These are phyloP conservation scores for Paramecium primaurelia DNA, from an alignment of 73 alveolate species.

Conservation along the genomic window DNA sequence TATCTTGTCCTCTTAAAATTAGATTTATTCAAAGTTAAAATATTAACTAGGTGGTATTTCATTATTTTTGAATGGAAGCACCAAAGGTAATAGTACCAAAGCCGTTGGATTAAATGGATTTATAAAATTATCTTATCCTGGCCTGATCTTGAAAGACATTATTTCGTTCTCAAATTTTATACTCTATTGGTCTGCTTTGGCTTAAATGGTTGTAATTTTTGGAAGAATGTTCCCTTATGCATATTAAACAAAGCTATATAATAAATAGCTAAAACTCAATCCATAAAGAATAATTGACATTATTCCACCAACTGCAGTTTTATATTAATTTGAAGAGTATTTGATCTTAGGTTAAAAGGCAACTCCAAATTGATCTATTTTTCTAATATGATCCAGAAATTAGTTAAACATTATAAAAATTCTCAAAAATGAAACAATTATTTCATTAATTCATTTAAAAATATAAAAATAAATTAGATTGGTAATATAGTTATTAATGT, in stretches of 20 bases:
- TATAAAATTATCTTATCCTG: not conserved
- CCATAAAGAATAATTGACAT: not conserved
- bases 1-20: not conserved
- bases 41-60: not conserved
- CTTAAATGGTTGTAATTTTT: not conserved
- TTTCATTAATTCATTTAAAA: not conserved
- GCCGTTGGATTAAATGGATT: conserved; percentile 3
- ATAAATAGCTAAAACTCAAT: conserved; percentile 17
- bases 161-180: not conserved
- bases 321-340: not conserved
- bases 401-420: not conserved
- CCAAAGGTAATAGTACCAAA: not conserved
- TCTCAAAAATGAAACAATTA: not conserved
- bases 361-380: not conserved
- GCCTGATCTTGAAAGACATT: conserved; percentile 9
- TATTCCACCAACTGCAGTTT: not conserved
- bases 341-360: not conserved
- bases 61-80: not conserved
- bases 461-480: not conserved
- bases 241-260: not conserved
- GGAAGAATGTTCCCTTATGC: not conserved
- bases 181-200: conserved; percentile 5
- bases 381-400: not conserved
- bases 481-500: not conserved
- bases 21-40: not conserved